These are phyloP conservation scores for Avicennia marina DNA, from an alignment of 257 asterid species.

Conservation along the genomic window DNA sequence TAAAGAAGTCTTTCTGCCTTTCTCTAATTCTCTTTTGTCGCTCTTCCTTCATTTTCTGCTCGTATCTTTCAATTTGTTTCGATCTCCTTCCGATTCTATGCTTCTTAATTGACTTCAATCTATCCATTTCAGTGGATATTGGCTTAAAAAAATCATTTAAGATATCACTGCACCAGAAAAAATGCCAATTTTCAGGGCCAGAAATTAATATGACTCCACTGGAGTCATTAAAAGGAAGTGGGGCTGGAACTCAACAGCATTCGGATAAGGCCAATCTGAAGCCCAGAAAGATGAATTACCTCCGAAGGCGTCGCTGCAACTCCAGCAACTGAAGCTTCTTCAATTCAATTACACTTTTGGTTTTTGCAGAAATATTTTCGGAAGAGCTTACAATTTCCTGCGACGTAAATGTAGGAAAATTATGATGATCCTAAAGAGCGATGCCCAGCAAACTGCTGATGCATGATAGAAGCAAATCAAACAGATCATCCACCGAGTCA, in stretches of 20 bases:
- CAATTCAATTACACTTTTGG: conserved; percentile 93
- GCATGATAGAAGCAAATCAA: background rate
- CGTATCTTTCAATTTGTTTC: conserved; percentile 89
- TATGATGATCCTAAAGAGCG: no score
- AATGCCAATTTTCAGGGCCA: conserved; percentile 7
- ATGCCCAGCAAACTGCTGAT: no score
- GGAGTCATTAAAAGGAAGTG: no score
- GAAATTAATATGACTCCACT: background rate
- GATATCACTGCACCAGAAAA: conserved; percentile 64
- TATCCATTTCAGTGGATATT: conserved; percentile 72
- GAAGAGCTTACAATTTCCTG: conserved; percentile 93
- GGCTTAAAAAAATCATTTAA: conserved; percentile 83
- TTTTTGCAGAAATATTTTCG: conserved; percentile 85
- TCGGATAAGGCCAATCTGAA: conserved; percentile 13
- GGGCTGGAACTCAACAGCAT: no score
- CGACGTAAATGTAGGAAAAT: conserved; percentile 13
- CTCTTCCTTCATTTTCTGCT: conserved; percentile 98
- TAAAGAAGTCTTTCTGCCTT: conserved; percentile 95
- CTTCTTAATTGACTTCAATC: conserved; percentile 82
- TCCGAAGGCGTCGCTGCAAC: conserved; percentile 85
- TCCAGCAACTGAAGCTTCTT: conserved; percentile 95
- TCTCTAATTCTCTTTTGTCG: conserved; percentile 91
- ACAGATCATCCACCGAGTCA: background rate
- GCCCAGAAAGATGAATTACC: conserved; percentile 39
- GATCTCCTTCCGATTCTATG: conserved; percentile 97